phyloP scores from a whole-genome alignment of 169 alveolate genomes.

The Eimeria sp. region DNA sequence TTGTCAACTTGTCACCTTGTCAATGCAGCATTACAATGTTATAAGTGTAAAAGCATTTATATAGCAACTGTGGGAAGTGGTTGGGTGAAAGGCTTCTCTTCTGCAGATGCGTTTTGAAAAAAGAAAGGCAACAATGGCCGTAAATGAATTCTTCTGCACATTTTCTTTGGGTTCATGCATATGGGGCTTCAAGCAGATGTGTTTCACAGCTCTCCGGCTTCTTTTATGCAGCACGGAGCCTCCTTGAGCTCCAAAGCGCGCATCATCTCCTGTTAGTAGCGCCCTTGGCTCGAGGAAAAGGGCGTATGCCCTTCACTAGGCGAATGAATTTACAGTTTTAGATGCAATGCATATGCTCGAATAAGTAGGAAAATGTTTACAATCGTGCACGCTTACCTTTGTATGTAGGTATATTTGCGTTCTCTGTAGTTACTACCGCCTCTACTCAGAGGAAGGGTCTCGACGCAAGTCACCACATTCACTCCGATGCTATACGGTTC shows the following conservation, averaged over 20 bases:
- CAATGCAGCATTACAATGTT: too few species aligned
- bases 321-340: not conserved
- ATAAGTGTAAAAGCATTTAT: too few species aligned
- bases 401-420: not conserved
- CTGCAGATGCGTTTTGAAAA: too few species aligned
- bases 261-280: not conserved
- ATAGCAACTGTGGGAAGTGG: too few species aligned
- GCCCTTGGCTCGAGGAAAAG: not conserved
- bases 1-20: too few species aligned
- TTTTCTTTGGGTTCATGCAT: too few species aligned
- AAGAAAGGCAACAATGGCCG: not conserved
- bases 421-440: not conserved
- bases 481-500: not conserved
- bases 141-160: not conserved
- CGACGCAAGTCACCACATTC: not conserved
- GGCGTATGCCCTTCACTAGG: not conserved
- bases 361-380: not conserved
- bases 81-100: too few species aligned
- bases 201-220: too few species aligned
- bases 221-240: not conserved
- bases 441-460: not conserved
- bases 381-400: not conserved
- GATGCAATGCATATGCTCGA: not conserved
- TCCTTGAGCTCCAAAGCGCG: not conserved
- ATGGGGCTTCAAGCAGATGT: not conserved